Percentiles rank a stretch among this genome's conserved stretches.
Evolutionary conservation across 371 early-diverging fungal genomes (phyloP).

Genomic region (Circinella minor): DNA sequence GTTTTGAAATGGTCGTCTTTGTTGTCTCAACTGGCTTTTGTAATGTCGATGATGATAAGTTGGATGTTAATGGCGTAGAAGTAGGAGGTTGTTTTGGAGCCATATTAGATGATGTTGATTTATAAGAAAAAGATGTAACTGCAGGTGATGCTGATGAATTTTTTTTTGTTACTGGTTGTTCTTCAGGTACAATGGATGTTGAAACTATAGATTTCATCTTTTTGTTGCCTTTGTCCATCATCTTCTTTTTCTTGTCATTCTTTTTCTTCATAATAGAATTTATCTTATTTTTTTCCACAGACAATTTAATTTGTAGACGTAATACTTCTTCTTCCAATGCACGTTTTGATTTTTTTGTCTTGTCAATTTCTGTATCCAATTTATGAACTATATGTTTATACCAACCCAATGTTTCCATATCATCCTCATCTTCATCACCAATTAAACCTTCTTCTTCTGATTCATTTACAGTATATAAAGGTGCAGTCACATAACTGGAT

Average conservation of each 20-base stretch:
- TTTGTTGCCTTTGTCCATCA: background rate
- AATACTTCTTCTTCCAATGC: slow-evolving; percentile 16
- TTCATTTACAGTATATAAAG: background rate
- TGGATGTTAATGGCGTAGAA: background rate
- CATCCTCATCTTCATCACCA: slow-evolving; percentile 6
- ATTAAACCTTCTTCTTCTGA: slow-evolving; percentile 16
- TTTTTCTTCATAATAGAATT: background rate
- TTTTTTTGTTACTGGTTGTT: background rate
- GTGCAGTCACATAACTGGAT: slow-evolving; percentile 19
- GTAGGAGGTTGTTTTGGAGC: too few species aligned
- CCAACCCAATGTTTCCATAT: slow-evolving; percentile 12
- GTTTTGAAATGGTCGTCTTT: background rate
- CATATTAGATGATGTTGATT: too few species aligned
- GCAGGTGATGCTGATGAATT: background rate
- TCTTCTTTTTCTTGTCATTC: background rate
- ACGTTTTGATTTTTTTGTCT: slow-evolving; percentile 4
- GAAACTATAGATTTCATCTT: too few species aligned
- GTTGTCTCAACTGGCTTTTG: too few species aligned
- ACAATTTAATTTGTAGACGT: slow-evolving; percentile 14
- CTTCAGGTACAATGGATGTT: background rate
- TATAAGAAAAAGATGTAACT: too few species aligned
- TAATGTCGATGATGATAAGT: background rate
- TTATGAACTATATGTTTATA: slow-evolving; percentile 3
- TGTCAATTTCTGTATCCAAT: slow-evolving; percentile 1
- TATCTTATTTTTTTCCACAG: slow-evolving; percentile 10